A percentile compares a stretch with the other conserved stretches of the same genome.
Evolutionary conservation across 2,329 filamentous ascomycete species (phyloP).

Genomic region (Alternaria sp.): DNA sequence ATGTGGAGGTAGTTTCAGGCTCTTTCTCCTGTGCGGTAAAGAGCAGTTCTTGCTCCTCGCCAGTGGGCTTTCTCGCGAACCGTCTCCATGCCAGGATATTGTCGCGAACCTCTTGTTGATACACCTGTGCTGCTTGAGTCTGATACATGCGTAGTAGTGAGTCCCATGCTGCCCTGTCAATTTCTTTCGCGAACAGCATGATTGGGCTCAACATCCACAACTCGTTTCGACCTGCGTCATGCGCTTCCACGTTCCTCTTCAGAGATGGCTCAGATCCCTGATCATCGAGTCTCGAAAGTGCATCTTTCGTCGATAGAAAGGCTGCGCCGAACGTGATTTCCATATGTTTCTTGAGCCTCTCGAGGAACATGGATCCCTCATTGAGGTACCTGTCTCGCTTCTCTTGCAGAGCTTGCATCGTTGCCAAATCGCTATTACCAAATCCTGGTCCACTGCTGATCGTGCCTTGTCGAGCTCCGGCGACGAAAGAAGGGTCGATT

Average conservation of each 20-base stretch:
- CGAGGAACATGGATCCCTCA: conserved; percentile 78
- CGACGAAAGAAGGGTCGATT: conserved; percentile 81
- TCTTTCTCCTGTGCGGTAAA: conserved; percentile 93
- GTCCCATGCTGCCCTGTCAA: conserved; percentile 82
- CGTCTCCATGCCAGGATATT: conserved; percentile 80
- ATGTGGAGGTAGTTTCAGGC: conserved; percentile 67
- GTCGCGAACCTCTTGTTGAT: conserved; percentile 81
- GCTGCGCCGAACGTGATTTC: conserved; percentile 78
- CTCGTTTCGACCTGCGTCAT: conserved; percentile 72
- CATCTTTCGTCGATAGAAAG: conserved; percentile 71
- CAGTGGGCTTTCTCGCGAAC: conserved; percentile 74
- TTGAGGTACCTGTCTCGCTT: conserved; percentile 88
- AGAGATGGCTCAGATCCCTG: conserved; percentile 53
- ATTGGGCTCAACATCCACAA: conserved; percentile 90
- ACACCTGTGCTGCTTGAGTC: conserved; percentile 74
- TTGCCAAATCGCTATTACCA: conserved; percentile 74
- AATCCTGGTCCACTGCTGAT: conserved; percentile 60
- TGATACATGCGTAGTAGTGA: conserved; percentile 81
- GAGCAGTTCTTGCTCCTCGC: conserved; percentile 82
- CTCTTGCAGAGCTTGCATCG: conserved; percentile 92
- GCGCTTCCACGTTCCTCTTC: conserved; percentile 72
- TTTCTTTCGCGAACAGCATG: conserved; percentile 85
- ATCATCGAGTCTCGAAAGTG: conserved; percentile 57
- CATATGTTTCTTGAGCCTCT: conserved; percentile 82
- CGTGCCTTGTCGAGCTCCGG: conserved; percentile 52